These are phyloP conservation scores for Candida boidinii DNA, from an alignment of 805 yeast genomes.

Conservation along the genomic window DNA sequence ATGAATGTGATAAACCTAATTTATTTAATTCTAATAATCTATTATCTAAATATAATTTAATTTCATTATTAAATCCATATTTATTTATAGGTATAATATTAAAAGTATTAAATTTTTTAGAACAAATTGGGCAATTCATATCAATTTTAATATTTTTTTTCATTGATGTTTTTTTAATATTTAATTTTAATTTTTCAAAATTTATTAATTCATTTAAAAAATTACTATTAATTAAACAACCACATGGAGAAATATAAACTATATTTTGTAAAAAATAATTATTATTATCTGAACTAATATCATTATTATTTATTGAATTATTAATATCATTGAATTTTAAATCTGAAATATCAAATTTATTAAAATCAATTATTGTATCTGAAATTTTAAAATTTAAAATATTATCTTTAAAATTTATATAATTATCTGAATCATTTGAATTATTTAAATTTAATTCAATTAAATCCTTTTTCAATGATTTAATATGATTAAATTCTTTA, in stretches of 20 bases:
- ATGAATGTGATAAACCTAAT: conserved; percentile 28
- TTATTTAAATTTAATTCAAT: not conserved
- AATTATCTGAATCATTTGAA: conserved; percentile 27
- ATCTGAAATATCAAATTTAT: too few relatives aligned
- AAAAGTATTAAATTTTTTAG: conserved; percentile 6
- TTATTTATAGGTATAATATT: conserved; percentile 27
- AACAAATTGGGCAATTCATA: conserved; percentile 35
- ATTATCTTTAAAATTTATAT: conserved; percentile 11
- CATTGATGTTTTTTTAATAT: not conserved
- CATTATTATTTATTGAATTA: too few relatives aligned
- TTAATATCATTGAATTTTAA: too few relatives aligned
- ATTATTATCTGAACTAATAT: too few relatives aligned
- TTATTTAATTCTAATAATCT: conserved; percentile 10
- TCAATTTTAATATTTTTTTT: conserved; percentile 1
- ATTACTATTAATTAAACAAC: conserved; percentile 30
- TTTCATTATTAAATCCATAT: conserved; percentile 3
- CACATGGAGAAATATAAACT: conserved; percentile 38
- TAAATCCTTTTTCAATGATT: conserved; percentile 1
- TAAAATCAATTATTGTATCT: conserved; percentile 26
- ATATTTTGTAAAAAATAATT: conserved; percentile 18
- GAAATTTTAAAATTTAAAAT: conserved; percentile 31
- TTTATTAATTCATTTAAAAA: conserved; percentile 18
- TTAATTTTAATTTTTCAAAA: conserved; percentile 2
- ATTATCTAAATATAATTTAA: conserved; percentile 6
- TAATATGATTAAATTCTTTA: conserved; percentile 23